Evolutionary conservation across 164 flowering plant genomes (phyloP).

Genomic region (Chimonanthus salicifolius): DNA sequence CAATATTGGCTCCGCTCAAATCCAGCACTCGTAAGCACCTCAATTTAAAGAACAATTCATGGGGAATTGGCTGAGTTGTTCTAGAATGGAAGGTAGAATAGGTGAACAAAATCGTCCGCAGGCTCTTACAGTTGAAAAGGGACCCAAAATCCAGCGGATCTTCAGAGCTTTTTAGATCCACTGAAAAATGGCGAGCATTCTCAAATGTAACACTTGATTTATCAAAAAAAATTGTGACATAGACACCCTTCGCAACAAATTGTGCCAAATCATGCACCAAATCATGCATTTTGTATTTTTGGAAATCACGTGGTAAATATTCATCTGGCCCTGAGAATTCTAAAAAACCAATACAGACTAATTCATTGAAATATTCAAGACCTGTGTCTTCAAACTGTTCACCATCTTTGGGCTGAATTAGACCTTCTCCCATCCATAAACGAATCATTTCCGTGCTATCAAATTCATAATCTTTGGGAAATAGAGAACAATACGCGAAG

Average conservation of each 20-base stretch:
- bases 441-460: not conserved
- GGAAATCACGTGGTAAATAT: not conserved
- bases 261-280: conserved; percentile 6
- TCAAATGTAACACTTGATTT: not conserved
- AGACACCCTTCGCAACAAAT: not conserved
- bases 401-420: not conserved
- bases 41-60: not conserved
- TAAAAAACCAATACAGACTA: not conserved
- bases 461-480: not conserved
- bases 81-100: too few relatives aligned
- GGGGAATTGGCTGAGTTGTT: not conserved
- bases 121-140: not conserved
- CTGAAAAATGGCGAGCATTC: conserved; percentile 3
- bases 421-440: conserved; percentile 8
- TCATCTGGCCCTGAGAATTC: fast-evolving
- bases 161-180: not conserved
- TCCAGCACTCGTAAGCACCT: conserved; percentile 5
- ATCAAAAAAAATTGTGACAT: not conserved
- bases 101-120: not conserved
- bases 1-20: not conserved
- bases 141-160: not conserved
- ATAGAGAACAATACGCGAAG: conserved; percentile 3
- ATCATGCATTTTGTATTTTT: conserved; percentile 13
- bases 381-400: not conserved
- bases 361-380: not conserved